A percentile compares a stretch with the other conserved stretches of the same genome.
These are phyloP conservation scores for Citeromyces nyonsensis DNA, from an alignment of 805 yeast genomes.

Conservation along the genomic window DNA sequence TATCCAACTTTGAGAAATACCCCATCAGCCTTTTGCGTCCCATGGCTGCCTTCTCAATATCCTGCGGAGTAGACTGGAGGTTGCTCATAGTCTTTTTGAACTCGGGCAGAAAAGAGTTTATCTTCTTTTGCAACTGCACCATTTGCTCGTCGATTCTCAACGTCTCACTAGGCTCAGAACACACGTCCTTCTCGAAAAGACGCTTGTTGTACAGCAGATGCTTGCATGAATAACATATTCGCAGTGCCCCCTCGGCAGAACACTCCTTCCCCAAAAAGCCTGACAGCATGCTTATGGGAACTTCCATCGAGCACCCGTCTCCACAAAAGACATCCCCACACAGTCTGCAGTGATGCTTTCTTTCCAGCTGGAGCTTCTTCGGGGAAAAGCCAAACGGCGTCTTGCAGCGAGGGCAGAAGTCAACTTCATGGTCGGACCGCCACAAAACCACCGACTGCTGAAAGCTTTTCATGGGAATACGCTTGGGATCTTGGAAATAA, in stretches of 20 bases:
- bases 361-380: constrained; percentile 7
- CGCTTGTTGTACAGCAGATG: constrained; percentile 39
- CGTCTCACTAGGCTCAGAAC: constrained; percentile 9
- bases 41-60: constrained; percentile 18
- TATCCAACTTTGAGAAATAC: constrained; percentile 34
- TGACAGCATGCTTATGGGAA: constrained; percentile 31
- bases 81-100: constrained; percentile 5
- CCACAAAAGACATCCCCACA: constrained; percentile 83
- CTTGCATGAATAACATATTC: constrained; percentile 65
- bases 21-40: constrained; percentile 27
- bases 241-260: constrained; percentile 16
- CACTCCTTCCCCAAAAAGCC: constrained; percentile 12
- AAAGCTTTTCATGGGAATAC: constrained; percentile 8
- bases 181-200: constrained; percentile 24
- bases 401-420: constrained; percentile 50
- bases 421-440: constrained; percentile 35
- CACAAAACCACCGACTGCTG: constrained; percentile 45
- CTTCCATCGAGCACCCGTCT: constrained; percentile 63
- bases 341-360: constrained; percentile 85
- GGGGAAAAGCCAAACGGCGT: constrained; percentile 33
- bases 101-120: constrained; percentile 6
- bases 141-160: constrained; percentile 19
- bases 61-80: constrained; percentile 4
- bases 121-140: constrained; percentile 8
- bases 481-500: too few species aligned